phyloP scores from a whole-genome alignment of 1,284 basidiomycete genomes.

The Sporisorium exsertum region DNA sequence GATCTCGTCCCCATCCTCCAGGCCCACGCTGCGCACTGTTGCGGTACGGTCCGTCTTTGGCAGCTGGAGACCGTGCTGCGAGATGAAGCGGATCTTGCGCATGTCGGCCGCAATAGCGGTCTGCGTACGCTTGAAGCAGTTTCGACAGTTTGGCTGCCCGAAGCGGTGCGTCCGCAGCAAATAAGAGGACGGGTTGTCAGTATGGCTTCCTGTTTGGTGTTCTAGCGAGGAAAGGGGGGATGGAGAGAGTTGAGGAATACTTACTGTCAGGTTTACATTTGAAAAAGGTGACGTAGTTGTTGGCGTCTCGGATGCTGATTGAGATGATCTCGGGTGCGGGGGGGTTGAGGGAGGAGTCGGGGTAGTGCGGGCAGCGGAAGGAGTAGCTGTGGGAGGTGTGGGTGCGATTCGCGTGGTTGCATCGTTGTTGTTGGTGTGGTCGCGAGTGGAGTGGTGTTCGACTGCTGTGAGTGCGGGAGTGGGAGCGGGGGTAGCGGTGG shows the following conservation, averaged over 20 bases:
- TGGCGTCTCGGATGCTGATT: conserved; percentile 16
- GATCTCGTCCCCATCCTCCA: conserved; percentile 35
- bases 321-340: neutral
- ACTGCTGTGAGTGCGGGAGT: neutral
- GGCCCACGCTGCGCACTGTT: conserved; percentile 1
- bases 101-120: neutral
- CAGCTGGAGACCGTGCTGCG: conserved; percentile 4
- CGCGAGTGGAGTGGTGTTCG: neutral
- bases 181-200: neutral
- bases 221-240: neutral
- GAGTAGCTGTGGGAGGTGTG: neutral
- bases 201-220: too few species aligned
- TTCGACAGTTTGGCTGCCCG: conserved; percentile 15
- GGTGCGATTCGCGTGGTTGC: neutral
- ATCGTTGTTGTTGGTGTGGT: neutral
- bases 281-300: conserved; percentile 18
- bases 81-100: conserved; percentile 21
- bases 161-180: neutral
- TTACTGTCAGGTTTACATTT: conserved; percentile 16
- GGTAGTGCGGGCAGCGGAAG: neutral
- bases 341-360: too few species aligned
- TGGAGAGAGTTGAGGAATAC: neutral
- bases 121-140: conserved; percentile 9
- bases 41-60: neutral
- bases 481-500: neutral